phyloP scores from a whole-genome alignment of 2,329 filamentous ascomycete genomes.

The Alternaria brassicicola region DNA sequence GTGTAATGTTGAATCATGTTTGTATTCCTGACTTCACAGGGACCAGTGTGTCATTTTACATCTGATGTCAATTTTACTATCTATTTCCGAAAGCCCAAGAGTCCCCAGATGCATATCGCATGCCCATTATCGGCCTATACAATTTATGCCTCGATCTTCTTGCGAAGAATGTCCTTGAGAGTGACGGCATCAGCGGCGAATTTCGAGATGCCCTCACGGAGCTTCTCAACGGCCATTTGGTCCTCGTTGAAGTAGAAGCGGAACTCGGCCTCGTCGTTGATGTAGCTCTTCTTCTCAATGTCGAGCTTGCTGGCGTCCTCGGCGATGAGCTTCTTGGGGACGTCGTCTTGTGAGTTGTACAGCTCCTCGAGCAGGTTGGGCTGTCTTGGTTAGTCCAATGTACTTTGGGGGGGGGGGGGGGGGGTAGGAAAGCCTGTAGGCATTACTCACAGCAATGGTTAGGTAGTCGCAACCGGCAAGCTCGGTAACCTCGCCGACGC shows the following conservation, averaged over 20 bases:
- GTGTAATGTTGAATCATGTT: not conserved
- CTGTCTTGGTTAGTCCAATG: constrained; percentile 51
- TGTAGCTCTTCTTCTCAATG: constrained; percentile 88
- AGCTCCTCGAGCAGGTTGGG: constrained; percentile 94
- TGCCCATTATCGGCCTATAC: constrained; percentile 32
- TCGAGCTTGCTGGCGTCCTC: constrained; percentile 68
- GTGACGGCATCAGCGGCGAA: constrained; percentile 95
- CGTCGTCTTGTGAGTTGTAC: constrained; percentile 77
- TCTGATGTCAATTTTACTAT: constrained; percentile 28
- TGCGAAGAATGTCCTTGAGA: constrained; percentile 88
- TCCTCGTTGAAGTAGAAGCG: constrained; percentile 99
- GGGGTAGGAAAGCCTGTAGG: not conserved
- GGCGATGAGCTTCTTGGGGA: constrained; percentile 92
- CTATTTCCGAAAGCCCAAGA: constrained; percentile 19
- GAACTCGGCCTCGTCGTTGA: constrained; percentile 87
- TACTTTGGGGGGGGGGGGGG: too few species aligned
- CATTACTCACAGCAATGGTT: constrained; percentile 81
- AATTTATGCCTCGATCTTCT: constrained; percentile 69
- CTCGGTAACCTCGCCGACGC: constrained; percentile 94
- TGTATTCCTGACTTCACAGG: not conserved
- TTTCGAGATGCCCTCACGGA: constrained; percentile 98
- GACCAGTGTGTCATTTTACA: not conserved
- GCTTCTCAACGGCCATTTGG: constrained; percentile 98
- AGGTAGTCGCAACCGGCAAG: constrained; percentile 98
- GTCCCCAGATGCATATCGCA: constrained; percentile 32